phyloP scores from a whole-genome alignment of 371 early-diverging fungal genomes.

The Mortierella polycephala region DNA sequence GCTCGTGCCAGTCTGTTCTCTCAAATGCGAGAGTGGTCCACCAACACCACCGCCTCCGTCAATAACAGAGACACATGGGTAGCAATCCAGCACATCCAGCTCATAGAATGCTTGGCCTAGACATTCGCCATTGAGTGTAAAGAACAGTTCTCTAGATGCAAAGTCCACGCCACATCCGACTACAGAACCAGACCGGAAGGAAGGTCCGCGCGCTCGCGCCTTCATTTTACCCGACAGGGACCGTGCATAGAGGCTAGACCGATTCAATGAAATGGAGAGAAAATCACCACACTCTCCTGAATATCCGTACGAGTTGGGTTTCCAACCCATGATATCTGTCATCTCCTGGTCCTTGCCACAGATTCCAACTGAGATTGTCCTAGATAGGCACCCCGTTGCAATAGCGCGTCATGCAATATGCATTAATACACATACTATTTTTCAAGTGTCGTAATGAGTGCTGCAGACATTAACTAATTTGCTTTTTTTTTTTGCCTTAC shows the following conservation, averaged over 20 bases:
- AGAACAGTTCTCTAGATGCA: slow-evolving; percentile 42
- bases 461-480: not conserved
- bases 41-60: slow-evolving; percentile 37
- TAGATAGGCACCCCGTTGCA: slow-evolving; percentile 6
- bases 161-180: slow-evolving; percentile 52
- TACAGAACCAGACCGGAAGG: slow-evolving; percentile 32
- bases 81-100: slow-evolving; percentile 46
- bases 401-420: too few relatives aligned
- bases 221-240: slow-evolving; percentile 50
- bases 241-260: slow-evolving; percentile 39
- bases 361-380: slow-evolving; percentile 37
- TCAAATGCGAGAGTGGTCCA: slow-evolving; percentile 25
- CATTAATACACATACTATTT: too few relatives aligned
- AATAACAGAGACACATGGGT: slow-evolving; percentile 36
- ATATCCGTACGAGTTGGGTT: slow-evolving; percentile 33
- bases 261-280: slow-evolving; percentile 35
- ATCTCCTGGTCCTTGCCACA: slow-evolving; percentile 43
- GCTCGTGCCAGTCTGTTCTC: slow-evolving; percentile 5
- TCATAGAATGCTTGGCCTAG: slow-evolving; percentile 50
- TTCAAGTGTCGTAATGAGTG: not conserved
- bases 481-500: slow-evolving; percentile 8
- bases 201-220: slow-evolving; percentile 42
- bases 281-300: slow-evolving; percentile 42
- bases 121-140: slow-evolving; percentile 50
- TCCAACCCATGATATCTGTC: slow-evolving; percentile 38